Evolutionary conservation across 1,284 basidiomycete species (phyloP).

Genomic region (Lentinus polychrous): DNA sequence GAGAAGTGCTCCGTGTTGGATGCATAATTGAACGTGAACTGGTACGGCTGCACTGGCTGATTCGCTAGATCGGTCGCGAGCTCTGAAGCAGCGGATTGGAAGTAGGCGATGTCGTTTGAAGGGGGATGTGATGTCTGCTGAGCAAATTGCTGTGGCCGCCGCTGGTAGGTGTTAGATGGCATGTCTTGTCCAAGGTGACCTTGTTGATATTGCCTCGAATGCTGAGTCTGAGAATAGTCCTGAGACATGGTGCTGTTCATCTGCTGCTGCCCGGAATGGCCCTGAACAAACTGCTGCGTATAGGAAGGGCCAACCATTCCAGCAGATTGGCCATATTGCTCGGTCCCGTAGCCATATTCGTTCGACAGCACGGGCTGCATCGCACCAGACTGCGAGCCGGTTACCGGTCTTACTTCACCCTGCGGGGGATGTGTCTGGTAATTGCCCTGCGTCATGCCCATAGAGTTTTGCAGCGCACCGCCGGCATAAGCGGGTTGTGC

Average conservation of each 20-base stretch:
- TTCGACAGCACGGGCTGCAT: not conserved
- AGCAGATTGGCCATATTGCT: not conserved
- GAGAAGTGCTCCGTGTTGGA: slow-evolving; percentile 2
- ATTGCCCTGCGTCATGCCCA: not conserved
- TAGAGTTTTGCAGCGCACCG: not conserved
- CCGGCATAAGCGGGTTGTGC: not conserved
- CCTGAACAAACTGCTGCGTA: slow-evolving; percentile 12
- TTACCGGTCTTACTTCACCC: not conserved
- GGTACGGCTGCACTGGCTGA: slow-evolving; percentile 12
- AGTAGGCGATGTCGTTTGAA: slow-evolving; percentile 9
- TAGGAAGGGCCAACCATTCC: slow-evolving; percentile 1
- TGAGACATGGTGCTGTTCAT: slow-evolving; percentile 10
- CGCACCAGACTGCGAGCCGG: not conserved
- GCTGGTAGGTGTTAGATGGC: not conserved
- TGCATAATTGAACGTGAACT: slow-evolving; percentile 4
- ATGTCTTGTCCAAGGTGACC: not conserved
- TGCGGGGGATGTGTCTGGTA: not conserved
- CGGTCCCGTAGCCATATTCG: not conserved
- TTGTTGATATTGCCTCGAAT: slow-evolving; percentile 3
- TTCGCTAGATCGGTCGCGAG: not conserved
- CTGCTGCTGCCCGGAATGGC: slow-evolving; percentile 10
- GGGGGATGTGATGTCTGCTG: slow-evolving; percentile 12
- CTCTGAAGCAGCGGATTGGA: slow-evolving; percentile 9
- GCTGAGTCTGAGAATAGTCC: slow-evolving; percentile 10
- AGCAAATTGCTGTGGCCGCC: slow-evolving; percentile 10